Evolutionary conservation across 225 moss, liverwort and hornwort genomes (phyloP).

Genomic region (Sphagnum tenellum): DNA sequence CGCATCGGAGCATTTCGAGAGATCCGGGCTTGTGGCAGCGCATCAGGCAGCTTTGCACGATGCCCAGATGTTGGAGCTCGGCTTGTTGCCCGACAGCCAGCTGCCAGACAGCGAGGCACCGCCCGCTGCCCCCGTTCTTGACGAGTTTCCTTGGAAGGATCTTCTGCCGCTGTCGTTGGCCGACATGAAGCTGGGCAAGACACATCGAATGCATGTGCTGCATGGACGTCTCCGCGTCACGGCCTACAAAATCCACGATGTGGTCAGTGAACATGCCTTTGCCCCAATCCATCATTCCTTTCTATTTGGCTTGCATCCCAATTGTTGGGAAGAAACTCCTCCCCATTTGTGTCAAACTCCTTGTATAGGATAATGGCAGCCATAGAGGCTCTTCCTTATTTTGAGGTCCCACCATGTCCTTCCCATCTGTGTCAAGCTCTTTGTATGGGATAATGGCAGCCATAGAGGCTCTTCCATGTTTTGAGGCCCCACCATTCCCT

Average conservation of each 20-base stretch:
- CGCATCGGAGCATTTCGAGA: slow-evolving; percentile 69
- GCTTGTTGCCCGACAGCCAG: slow-evolving; percentile 46
- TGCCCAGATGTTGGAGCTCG: slow-evolving; percentile 67
- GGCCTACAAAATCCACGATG: slow-evolving; percentile 59
- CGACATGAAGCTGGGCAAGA: slow-evolving; percentile 83
- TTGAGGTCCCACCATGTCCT: too few species aligned
- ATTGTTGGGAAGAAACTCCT: too few species aligned
- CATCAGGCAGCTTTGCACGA: slow-evolving; percentile 72
- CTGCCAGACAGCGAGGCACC: slow-evolving; percentile 40
- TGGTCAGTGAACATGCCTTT: slow-evolving; percentile 16
- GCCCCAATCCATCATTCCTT: background rate
- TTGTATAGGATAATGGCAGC: too few species aligned
- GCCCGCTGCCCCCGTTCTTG: slow-evolving; percentile 36
- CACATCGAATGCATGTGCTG: slow-evolving; percentile 63
- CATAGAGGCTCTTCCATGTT: too few species aligned
- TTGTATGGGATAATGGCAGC: too few species aligned
- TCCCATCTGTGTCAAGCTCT: too few species aligned
- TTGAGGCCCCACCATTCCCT: too few species aligned
- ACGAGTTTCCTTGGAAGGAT: slow-evolving; percentile 39
- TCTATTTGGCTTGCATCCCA: background rate
- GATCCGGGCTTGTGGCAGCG: slow-evolving; percentile 44
- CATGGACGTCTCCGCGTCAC: slow-evolving; percentile 61
- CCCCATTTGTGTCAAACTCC: too few species aligned
- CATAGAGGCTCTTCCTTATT: too few species aligned
- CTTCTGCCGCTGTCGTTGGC: slow-evolving; percentile 39